Conservation (phyloP, 2,329 filamentous ascomycete genomes). For the Fusarium lyarnte region DNA sequence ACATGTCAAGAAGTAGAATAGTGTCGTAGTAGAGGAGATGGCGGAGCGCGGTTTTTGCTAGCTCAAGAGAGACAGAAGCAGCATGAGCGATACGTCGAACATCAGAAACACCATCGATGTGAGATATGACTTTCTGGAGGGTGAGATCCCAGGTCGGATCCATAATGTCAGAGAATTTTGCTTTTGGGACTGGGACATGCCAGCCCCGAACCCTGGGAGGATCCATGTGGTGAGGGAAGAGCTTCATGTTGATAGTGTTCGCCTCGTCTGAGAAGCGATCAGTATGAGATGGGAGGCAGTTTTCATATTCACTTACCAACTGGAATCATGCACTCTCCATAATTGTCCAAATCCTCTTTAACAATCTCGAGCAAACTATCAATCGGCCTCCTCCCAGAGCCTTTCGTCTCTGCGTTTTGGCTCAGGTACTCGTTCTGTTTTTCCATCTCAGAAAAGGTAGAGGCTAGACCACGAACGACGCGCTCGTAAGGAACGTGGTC, state of each 20-base stretch:
- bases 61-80: constrained; percentile 85
- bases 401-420: constrained; percentile 61
- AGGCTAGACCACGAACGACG: constrained; percentile 85
- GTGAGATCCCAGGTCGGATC: constrained; percentile 79
- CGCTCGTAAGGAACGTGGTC: constrained; percentile 84
- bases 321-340: constrained; percentile 98
- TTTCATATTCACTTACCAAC: constrained; percentile 67
- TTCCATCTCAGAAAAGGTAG: constrained; percentile 88
- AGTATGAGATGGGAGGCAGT: not conserved
- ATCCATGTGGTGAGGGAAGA: constrained; percentile 83
- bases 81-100: constrained; percentile 86
- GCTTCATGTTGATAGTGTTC: constrained; percentile 95
- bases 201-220: constrained; percentile 83
- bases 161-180: constrained; percentile 71
- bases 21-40: constrained; percentile 95
- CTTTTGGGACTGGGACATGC: constrained; percentile 86
- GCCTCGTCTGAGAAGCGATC: constrained; percentile 72
- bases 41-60: constrained; percentile 86
- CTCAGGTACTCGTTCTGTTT: constrained; percentile 88
- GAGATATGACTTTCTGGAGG: constrained; percentile 79
- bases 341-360: constrained; percentile 92
- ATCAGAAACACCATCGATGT: constrained; percentile 91
- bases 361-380: constrained; percentile 85
- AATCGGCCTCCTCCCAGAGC: constrained; percentile 70
- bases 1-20: constrained; percentile 89